Evolutionary conservation across 2,329 filamentous ascomycete species (phyloP).

Genomic region (Xylaria multiplex): DNA sequence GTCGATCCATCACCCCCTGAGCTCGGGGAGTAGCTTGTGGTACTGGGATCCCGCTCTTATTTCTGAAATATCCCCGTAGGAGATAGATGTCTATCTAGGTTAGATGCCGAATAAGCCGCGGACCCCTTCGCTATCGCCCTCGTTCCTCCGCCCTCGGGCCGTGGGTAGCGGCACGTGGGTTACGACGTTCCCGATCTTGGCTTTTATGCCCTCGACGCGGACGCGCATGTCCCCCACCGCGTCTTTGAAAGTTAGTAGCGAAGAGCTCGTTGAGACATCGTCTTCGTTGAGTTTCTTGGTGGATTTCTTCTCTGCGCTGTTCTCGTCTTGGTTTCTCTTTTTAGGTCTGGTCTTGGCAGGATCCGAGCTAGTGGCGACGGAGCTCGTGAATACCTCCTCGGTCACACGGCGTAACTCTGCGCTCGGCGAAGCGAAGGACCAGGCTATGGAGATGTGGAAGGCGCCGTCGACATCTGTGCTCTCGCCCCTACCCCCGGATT

Average conservation of each 20-base stretch:
- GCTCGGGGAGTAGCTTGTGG: no score
- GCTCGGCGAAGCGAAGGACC: conserved; percentile 72
- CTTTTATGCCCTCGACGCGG: conserved; percentile 71
- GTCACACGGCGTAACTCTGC: conserved; percentile 56
- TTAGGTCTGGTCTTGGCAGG: no score
- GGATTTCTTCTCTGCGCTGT: not conserved
- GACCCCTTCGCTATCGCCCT: not conserved
- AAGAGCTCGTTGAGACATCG: no score
- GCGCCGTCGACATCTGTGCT: conserved; percentile 52
- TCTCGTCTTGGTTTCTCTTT: no score
- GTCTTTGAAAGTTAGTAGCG: not conserved
- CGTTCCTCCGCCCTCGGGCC: conserved; percentile 26
- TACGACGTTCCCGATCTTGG: conserved; percentile 78
- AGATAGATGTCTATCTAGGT: conserved; percentile 5
- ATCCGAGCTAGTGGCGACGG: not conserved
- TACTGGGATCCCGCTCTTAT: no score
- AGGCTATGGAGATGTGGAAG: conserved; percentile 92
- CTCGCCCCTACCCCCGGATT: not conserved
- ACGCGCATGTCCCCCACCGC: conserved; percentile 56
- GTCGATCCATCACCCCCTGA: not conserved
- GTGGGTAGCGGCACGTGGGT: conserved; percentile 57
- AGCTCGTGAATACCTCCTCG: conserved; percentile 42
- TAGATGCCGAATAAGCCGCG: conserved; percentile 36
- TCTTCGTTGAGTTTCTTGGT: no score
- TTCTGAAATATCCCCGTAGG: no score